A percentile compares a stretch with the other conserved stretches of the same genome.
Evolutionary conservation across 805 yeast species (phyloP).

Genomic region (Saccharomycopsis babjevae): DNA sequence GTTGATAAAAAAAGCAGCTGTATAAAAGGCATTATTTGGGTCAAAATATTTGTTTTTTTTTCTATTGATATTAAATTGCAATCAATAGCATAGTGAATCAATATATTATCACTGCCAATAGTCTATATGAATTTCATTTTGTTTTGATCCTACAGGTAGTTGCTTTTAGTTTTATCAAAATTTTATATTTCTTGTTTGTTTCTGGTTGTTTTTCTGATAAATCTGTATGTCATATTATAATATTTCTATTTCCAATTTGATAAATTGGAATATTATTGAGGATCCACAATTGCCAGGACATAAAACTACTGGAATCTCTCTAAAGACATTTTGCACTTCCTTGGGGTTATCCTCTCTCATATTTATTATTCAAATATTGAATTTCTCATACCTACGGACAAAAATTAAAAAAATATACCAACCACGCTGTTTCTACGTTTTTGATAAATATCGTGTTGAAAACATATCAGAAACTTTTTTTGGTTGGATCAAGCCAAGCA

Average conservation of each 20-base stretch:
- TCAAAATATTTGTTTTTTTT: too few species aligned
- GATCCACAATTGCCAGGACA: slow-evolving; percentile 32
- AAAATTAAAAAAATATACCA: slow-evolving; percentile 37
- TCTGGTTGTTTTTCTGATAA: too few species aligned
- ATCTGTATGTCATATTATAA: neutral
- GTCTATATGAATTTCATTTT: too few species aligned
- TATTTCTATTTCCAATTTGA: neutral
- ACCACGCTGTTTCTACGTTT: slow-evolving; percentile 41
- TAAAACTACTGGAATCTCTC: slow-evolving; percentile 44
- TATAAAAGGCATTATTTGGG: too few species aligned
- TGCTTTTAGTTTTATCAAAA: too few species aligned
- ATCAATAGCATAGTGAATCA: too few species aligned
- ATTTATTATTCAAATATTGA: slow-evolving; percentile 35
- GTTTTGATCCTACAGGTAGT: too few species aligned
- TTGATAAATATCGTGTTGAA: slow-evolving; percentile 28
- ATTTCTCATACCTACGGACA: slow-evolving; percentile 30
- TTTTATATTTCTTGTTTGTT: too few species aligned
- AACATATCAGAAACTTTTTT: slow-evolving; percentile 30
- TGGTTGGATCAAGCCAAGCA: slow-evolving; percentile 44
- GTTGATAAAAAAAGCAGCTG: too few species aligned
- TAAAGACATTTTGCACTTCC: slow-evolving; percentile 46
- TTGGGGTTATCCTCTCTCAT: slow-evolving; percentile 42
- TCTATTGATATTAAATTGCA: too few species aligned
- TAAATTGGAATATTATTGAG: neutral
- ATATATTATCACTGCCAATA: too few species aligned